These are phyloP conservation scores for Coniella lustricola DNA, from an alignment of 2,329 filamentous ascomycete species.

Conservation along the genomic window DNA sequence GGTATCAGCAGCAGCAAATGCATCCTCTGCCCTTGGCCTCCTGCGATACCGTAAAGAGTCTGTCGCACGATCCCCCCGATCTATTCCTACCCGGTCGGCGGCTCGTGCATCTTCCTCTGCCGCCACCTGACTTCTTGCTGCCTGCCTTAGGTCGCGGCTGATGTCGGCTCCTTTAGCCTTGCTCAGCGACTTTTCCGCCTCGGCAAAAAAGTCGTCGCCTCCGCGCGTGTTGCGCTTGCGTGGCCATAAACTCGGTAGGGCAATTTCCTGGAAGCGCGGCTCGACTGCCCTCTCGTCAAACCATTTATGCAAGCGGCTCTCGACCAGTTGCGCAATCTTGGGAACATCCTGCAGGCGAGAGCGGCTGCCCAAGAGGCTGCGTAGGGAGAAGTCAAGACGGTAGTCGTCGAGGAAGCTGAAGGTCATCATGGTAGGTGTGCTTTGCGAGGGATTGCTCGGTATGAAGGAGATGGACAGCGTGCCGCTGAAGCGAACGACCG, in stretches of 20 bases:
- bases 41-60: constrained; percentile 26
- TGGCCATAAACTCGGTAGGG: constrained; percentile 75
- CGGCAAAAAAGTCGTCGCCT: constrained; percentile 51
- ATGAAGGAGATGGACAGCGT: constrained; percentile 92
- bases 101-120: constrained; percentile 33
- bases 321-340: constrained; percentile 79
- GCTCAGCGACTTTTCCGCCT: constrained; percentile 40
- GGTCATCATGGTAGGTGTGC: constrained; percentile 78
- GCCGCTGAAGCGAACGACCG: constrained; percentile 88
- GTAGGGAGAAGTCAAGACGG: constrained; percentile 72
- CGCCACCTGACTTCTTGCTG: constrained; percentile 40
- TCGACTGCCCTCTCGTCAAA: constrained; percentile 84
- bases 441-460: constrained; percentile 61
- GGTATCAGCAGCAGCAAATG: constrained; percentile 19
- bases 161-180: constrained; percentile 49
- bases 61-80: constrained; percentile 27
- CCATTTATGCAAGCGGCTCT: constrained; percentile 74
- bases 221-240: constrained; percentile 76
- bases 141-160: constrained; percentile 43
- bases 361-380: constrained; percentile 72
- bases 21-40: constrained; percentile 23
- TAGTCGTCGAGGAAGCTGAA: constrained; percentile 94
- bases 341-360: constrained; percentile 77
- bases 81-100: constrained; percentile 29
- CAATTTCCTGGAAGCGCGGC: constrained; percentile 80